Base-by-base conservation (phyloP, 140 eudicot genomes). In the Stevia rebaudiana region DNA sequence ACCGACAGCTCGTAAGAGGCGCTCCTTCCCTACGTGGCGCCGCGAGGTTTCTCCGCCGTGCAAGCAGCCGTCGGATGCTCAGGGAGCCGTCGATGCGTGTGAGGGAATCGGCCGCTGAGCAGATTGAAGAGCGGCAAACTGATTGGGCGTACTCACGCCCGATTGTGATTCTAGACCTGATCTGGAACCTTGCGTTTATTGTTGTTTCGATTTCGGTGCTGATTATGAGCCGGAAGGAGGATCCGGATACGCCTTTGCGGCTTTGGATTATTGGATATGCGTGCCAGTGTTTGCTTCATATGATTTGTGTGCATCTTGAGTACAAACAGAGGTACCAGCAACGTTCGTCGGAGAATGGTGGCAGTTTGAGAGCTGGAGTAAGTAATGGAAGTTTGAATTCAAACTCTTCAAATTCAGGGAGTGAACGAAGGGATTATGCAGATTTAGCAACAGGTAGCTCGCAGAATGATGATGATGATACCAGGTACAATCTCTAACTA, bases 141-240 rank as follows among this genome's bases (percentile, higher is more conserved):
- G 91, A 89, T 59, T 89, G 97, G 97, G 95, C 92, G 1, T 83
- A 83, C 68, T 89, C 97, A 9, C 71, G 77, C 22, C 97, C 95
- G 0, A 63, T 89, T 16, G 95, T 89, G 33, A 48, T 77, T 1
- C 76, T 89, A 16, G 97, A 89, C 79, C 80, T 86, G 0, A 46
- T 80, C 0, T 89, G 97, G 97, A 89, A 89, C 80, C 50, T 84
- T 1, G 85, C 81, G 6, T 81, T 89, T 16, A 70, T 86, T 2
- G 48, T 69, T 4, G 81, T 82, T 0, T 78, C 95, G 10, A 4
- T 65, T 10, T 65, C 51, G 18, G 92, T 82, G 3, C 19, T 89
- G 70, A 15, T 75, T 18, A 4, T 65, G 67, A 89, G 89, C 46
- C 42, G 79, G 43, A 7, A 52, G 0, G 95, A 86, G 62, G 17